Conservation (phyloP, 1,284 basidiomycete species). For the Coriolopsis trogii region DNA sequence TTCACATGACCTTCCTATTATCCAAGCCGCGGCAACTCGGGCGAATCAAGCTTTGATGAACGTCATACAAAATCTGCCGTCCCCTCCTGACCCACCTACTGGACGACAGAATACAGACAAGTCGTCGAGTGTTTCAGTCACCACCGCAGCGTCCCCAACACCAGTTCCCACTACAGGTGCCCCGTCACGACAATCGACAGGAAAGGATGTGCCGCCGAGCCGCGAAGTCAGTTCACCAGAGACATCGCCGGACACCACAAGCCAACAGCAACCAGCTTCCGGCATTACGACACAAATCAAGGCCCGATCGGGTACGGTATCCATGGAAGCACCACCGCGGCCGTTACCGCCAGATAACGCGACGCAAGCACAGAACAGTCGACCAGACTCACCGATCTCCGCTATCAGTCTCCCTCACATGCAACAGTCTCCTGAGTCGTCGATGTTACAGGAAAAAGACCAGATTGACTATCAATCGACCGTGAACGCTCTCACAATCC, state of each 20-base stretch:
- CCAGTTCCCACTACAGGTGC: constrained; percentile 41
- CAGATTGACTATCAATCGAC: constrained; percentile 92
- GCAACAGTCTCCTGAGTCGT: constrained; percentile 40
- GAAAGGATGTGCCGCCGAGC: constrained; percentile 37
- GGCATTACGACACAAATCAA: constrained; percentile 31
- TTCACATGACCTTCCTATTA: constrained; percentile 88
- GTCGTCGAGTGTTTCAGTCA: constrained; percentile 38
- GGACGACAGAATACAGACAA: constrained; percentile 41
- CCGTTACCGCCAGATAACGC: constrained; percentile 14
- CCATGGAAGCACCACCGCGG: constrained; percentile 13
- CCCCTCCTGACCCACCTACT: constrained; percentile 54
- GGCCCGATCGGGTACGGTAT: constrained; percentile 29
- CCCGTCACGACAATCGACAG: constrained; percentile 50
- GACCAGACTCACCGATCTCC: constrained; percentile 39
- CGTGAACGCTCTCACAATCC: constrained; percentile 90
- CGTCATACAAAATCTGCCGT: constrained; percentile 86
- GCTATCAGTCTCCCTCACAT: constrained; percentile 33
- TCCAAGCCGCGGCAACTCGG: constrained; percentile 84
- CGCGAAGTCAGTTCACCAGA: constrained; percentile 51
- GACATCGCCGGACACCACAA: constrained; percentile 26
- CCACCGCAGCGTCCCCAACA: constrained; percentile 52
- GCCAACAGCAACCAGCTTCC: constrained; percentile 15
- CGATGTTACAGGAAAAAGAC: constrained; percentile 52
- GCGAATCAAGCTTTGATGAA: constrained; percentile 87
- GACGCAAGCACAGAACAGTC: constrained; percentile 26